Conservation (phyloP, 225 moss, liverwort and hornwort species). For the Asterella californica region DNA sequence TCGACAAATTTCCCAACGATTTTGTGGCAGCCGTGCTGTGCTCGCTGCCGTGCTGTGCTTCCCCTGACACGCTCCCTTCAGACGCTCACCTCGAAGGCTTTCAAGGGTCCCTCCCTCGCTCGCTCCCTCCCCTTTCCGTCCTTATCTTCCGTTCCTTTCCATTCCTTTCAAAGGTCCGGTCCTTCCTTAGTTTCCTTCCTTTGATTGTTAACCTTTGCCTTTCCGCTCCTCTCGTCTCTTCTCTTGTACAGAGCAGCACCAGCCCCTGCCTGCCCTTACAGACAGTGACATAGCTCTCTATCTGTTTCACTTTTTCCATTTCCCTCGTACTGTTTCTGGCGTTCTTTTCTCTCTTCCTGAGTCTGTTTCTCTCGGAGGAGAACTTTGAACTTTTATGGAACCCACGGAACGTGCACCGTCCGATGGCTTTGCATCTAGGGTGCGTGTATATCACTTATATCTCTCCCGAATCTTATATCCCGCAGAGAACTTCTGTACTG, state of each 20-base stretch:
- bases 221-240: too few species aligned
- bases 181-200: background rate
- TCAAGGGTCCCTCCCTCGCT: background rate
- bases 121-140: background rate
- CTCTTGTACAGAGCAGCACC: background rate
- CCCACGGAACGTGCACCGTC: background rate
- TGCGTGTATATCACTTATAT: background rate
- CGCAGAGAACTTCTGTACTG: background rate
- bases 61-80: background rate
- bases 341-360: too few species aligned
- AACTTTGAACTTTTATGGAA: conserved; percentile 1
- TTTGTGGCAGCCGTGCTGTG: background rate
- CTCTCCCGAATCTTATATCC: background rate
- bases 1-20: background rate
- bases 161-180: background rate
- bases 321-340: too few species aligned
- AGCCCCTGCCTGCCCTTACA: too few species aligned
- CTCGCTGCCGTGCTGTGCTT: background rate
- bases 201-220: background rate
- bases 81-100: background rate
- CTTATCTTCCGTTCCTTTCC: background rate
- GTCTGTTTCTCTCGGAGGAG: too few species aligned
- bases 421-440: background rate
- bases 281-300: too few species aligned
- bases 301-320: too few species aligned